Base-by-base conservation (phyloP, 1,284 basidiomycete species). In the Inonotus hispidus region DNA sequence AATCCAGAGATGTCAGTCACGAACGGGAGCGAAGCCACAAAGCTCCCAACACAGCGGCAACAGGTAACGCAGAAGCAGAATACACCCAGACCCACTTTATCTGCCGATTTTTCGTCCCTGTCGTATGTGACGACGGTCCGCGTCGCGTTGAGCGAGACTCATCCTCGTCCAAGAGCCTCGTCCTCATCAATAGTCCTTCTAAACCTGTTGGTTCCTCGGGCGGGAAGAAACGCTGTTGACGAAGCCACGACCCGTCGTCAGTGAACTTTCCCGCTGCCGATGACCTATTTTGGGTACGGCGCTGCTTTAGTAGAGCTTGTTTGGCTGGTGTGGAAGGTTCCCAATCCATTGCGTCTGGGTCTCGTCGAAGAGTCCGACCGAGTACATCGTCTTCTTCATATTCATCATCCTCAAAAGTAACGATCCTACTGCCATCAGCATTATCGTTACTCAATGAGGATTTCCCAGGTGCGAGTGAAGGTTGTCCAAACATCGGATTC, bases 191-290 rank as follows among this genome's bases (percentile, higher is more conserved):
- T n/a, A 92, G 72, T 46, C 77, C 75, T 71, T 92, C 90, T 2
- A 92, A 75, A 2, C 90, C 90, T 0, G 90, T 92, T 2, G 88
- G 86, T 65, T 84, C 79, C 68, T 90, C 88, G 0, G 87, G 86
- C 13, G 85, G 81, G 65, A 89, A 90, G 69, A 89, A 89, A n/a
- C 79, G 79, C 67, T 88, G 87, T 2, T 84, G 85, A 2, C 82
- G 80, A 61, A 61, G 27, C 57, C 53, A 46, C 39, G 53, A 46
- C 67, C 70, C 49, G 29, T 67, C 58, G 46, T 64, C 65, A 49
- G 16, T 62, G 57, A 23, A 27, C 27, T 25, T 16, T 2, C 37
- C 25, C 35, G 54, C 23, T 8, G 32, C 32, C 8, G 32, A 32
- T 43, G 41, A 43, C 6, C 41, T 10, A 21, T 21, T 4, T 16